Evolutionary conservation across 306 rosid species (phyloP), one percentile per base, ranked within the genome.

Genomic region (Cajanus cajan): DNA sequence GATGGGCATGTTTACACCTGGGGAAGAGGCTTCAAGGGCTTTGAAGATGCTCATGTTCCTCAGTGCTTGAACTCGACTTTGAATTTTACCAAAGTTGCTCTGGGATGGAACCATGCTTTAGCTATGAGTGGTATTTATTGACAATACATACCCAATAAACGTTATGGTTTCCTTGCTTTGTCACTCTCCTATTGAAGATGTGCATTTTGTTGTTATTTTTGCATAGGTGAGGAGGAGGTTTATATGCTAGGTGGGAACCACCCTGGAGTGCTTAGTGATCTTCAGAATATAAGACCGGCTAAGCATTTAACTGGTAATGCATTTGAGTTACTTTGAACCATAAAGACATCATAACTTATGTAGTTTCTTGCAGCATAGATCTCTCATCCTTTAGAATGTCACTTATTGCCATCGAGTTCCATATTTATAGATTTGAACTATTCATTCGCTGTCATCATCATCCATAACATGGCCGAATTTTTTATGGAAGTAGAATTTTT

Each of bases 81-180:
- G 64, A 40, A 45, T 18, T 87, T 90, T 84, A 54, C 85, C 59
- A 76, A 72, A 79, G 90, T 84, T 39, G 71, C 88, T 58, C 75
- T 90, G 14, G 96, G 98, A 71, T 95, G 98, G 98, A 92, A 95
- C 85, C 98, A 95, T 85, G 94, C 89, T 70, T 74, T 95, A 68
- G 80, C 89, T 50, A 84, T 95, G 83, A 85, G 91, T 34, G 91
- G 97, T 93, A 86, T 73, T 58, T 62, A 31, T 34, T 12, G 68
- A 16, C 69, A 43, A 59, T 75, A 43, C 47, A 47, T 47, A 47
- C 69, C 71, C 7, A 6, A 28, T 13, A 9, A 39, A 45, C 16
- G 33, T 41, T 19, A 22, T 40, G 50, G 19, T 36, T 12, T 47
- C n/a, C 45, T 14, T 31, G 36, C 24, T 62, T 65, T 48, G 12